Evolutionary conservation across 2,329 filamentous ascomycete genomes (phyloP).

Genomic region (Botrytis fabae): DNA sequence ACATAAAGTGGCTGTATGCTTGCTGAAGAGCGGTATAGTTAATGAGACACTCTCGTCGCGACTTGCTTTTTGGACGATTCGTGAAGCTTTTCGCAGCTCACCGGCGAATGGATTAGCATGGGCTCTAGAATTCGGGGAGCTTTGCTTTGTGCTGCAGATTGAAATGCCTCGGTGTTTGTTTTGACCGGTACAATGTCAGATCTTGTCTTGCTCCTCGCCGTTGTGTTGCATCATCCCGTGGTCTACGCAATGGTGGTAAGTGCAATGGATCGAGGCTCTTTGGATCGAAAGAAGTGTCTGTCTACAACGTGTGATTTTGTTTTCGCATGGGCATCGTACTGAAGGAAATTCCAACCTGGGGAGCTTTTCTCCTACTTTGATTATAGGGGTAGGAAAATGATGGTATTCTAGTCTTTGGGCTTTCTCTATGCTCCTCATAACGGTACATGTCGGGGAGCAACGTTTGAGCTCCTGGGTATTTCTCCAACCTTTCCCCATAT

Average conservation of each 20-base stretch:
- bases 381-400: not conserved
- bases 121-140: not conserved
- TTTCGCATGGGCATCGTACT: not conserved
- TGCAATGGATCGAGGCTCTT: not conserved
- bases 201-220: not conserved
- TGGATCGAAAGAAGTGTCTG: too few species aligned
- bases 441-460: not conserved
- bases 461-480: not conserved
- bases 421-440: not conserved
- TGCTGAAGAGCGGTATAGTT: not conserved
- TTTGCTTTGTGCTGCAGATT: not conserved
- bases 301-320: not conserved
- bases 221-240: not conserved
- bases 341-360: not conserved
- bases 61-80: not conserved
- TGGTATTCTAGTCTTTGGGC: not conserved
- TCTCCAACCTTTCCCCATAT: not conserved
- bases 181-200: not conserved
- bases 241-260: not conserved
- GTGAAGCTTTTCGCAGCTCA: not conserved
- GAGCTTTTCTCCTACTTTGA: not conserved
- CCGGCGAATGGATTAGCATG: not conserved
- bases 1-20: not conserved
- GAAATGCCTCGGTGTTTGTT: not conserved
- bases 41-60: not conserved